Evolutionary conservation across 441 rosid genomes (phyloP).

Genomic region (Pelargonium fulgidum): DNA sequence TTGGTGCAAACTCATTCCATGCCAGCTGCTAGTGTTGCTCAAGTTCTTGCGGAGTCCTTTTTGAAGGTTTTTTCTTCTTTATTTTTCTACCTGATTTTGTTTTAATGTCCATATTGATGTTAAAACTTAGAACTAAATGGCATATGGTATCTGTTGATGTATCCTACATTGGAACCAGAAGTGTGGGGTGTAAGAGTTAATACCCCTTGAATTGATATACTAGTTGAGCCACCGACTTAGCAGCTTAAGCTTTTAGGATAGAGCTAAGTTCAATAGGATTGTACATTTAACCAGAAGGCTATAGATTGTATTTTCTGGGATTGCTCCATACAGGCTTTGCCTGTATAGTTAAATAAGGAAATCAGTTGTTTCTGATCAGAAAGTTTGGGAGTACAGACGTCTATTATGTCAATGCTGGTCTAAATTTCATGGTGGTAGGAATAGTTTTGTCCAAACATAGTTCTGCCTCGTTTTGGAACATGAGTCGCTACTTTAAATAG

Average conservation of each 20-base stretch:
- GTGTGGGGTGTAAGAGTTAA: not conserved
- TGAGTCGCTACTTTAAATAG: not conserved
- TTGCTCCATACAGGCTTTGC: not conserved
- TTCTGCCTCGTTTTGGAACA: not conserved
- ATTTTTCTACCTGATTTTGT: not conserved
- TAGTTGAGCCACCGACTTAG: not conserved
- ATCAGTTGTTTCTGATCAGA: too few species aligned
- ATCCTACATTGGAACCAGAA: not conserved
- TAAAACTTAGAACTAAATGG: not conserved
- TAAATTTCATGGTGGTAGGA: not conserved
- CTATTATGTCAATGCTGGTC: too few species aligned
- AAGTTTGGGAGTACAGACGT: too few species aligned
- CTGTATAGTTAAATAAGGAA: too few species aligned
- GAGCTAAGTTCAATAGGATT: not conserved
- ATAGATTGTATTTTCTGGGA: not conserved
- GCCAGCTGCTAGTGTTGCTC: constrained; percentile 85
- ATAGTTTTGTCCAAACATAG: not conserved
- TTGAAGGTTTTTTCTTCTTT: constrained; percentile 50
- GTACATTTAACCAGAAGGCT: too few species aligned
- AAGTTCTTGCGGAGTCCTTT: constrained; percentile 97
- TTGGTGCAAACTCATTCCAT: constrained; percentile 83
- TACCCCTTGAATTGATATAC: not conserved
- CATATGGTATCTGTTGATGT: not conserved
- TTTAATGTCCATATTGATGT: not conserved
- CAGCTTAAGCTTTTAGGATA: not conserved